A percentile compares a stretch with the other conserved stretches of the same genome.
Evolutionary conservation across 345 rosid species (phyloP).

Genomic region (Salix purpurea): DNA sequence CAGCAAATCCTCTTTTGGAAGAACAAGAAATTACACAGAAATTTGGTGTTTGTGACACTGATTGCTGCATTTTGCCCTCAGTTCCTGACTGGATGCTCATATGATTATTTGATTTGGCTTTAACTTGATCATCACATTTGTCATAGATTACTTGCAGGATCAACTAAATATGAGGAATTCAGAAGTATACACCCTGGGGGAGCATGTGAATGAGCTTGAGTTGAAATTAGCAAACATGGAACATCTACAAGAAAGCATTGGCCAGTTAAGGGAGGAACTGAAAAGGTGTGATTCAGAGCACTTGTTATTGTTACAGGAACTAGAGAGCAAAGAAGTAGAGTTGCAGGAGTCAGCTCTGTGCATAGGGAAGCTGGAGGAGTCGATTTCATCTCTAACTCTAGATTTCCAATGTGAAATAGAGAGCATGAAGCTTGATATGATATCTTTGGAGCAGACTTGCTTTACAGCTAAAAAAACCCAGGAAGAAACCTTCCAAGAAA

Average conservation of each 20-base stretch:
- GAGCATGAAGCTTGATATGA: constrained; percentile 73
- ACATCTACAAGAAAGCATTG: constrained; percentile 37
- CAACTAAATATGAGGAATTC: constrained; percentile 58
- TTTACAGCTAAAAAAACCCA: constrained; percentile 46
- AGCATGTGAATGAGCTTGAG: constrained; percentile 55
- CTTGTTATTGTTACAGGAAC: constrained; percentile 44
- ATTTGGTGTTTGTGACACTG: no score
- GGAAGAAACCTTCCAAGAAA: constrained; percentile 54
- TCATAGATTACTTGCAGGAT: constrained; percentile 77
- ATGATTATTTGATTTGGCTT: constrained; percentile 3
- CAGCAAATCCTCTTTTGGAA: no score
- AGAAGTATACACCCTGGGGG: constrained; percentile 50
- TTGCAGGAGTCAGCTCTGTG: constrained; percentile 40
- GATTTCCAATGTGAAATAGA: constrained; percentile 82
- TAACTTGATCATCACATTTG: constrained; percentile 8
- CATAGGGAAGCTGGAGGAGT: constrained; percentile 69
- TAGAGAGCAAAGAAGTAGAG: constrained; percentile 60
- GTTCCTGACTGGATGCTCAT: neutral
- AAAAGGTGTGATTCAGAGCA: constrained; percentile 45
- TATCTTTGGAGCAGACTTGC: constrained; percentile 52
- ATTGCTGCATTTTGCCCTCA: neutral
- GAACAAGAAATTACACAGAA: no score
- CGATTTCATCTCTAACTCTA: constrained; percentile 48
- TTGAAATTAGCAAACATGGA: constrained; percentile 52
- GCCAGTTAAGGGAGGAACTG: constrained; percentile 48